Base-by-base conservation (phyloP, 2,329 filamentous ascomycete genomes). In the Colletotrichum cereale region DNA sequence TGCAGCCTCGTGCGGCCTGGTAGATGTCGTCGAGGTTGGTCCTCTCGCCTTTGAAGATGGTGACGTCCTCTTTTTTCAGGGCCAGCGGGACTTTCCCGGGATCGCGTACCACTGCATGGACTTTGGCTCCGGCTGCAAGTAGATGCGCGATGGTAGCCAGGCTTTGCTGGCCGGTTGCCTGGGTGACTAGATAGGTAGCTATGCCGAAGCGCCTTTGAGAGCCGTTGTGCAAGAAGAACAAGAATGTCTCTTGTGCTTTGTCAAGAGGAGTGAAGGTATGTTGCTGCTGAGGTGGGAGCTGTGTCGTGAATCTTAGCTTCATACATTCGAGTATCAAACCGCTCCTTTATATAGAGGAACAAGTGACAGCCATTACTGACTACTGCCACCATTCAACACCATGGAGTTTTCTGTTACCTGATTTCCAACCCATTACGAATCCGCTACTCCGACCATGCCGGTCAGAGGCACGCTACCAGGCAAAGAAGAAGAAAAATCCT, bases 61-160 rank as follows among this genome's bases (percentile, higher is more conserved):
- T 81, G 47, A 82, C 75, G 5, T 73, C 73, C 0, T 76, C 73
- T 10, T 72, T 29, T 3, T 77, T 62, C 18, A 82, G 72, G 63
- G 75, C 44, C 1, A 68, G 8, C 0, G 79, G 78, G 5, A 78
- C 60, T 31, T 79, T 80, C n/a, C 78, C 58, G 7, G 75, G 77
- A 55, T 83, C 73, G 56, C 81, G 80, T 0, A 82, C 80, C 4
- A 83, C 65, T 0, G 79, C 81, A 42, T 83, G 81, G 61, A 83
- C 68, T 26, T 78, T 80, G 50, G 75, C 77, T 14, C 80, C 80
- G 0, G 80, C 75, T 26, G 72, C 67, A 7, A 83, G 79, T 1
- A 83, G 78, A 26, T 81, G 76, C 2, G 36, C 76, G 71, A 81
- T 79, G 42, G 75, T 73, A 70, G 72, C 77, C 60, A 73, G 77